Percentiles rank a stretch among this genome's conserved stretches.
Evolutionary conservation across 495 filamentous ascomycete species (phyloP).

Genomic region (Xylaria flabelliformis): DNA sequence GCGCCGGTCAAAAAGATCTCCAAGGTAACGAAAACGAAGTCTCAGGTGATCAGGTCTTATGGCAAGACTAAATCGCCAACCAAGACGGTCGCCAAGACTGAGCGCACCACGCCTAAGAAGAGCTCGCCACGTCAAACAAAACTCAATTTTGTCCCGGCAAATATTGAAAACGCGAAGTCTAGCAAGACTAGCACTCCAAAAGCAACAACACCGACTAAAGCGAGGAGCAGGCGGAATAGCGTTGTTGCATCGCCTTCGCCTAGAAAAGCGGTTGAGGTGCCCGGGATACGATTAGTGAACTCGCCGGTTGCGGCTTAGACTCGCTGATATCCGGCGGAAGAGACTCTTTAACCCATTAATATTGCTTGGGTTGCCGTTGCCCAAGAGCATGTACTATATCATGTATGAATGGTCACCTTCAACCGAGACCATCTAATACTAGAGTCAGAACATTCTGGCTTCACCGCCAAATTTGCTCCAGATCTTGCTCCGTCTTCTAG

Average conservation of each 20-base stretch:
- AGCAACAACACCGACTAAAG: conserved; percentile 17
- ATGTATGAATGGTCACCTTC: neutral
- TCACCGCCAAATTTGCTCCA: conserved; percentile 9
- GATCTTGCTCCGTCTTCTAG: neutral
- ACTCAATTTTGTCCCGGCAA: conserved; percentile 33
- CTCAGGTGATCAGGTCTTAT: conserved; percentile 37
- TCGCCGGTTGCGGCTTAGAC: conserved; percentile 10
- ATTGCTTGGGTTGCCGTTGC: neutral
- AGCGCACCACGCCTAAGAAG: conserved; percentile 33
- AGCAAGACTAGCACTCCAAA: conserved; percentile 14
- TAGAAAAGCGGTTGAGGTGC: conserved; percentile 25
- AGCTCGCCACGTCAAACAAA: conserved; percentile 37
- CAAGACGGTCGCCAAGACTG: conserved; percentile 30
- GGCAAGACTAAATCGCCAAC: conserved; percentile 38
- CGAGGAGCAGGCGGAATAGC: conserved; percentile 9
- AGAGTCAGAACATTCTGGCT: neutral
- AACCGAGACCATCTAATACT: neutral
- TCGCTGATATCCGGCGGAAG: neutral
- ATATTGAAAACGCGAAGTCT: conserved; percentile 17
- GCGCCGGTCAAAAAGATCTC: conserved; percentile 32
- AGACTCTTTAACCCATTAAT: neutral
- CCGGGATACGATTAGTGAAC: conserved; percentile 34
- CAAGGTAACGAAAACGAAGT: conserved; percentile 39
- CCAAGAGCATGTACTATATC: neutral
- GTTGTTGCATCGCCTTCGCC: conserved; percentile 18